Evolutionary conservation across 2,329 filamentous ascomycete genomes (phyloP).

Genomic region (Sclerotinia nivalis): DNA sequence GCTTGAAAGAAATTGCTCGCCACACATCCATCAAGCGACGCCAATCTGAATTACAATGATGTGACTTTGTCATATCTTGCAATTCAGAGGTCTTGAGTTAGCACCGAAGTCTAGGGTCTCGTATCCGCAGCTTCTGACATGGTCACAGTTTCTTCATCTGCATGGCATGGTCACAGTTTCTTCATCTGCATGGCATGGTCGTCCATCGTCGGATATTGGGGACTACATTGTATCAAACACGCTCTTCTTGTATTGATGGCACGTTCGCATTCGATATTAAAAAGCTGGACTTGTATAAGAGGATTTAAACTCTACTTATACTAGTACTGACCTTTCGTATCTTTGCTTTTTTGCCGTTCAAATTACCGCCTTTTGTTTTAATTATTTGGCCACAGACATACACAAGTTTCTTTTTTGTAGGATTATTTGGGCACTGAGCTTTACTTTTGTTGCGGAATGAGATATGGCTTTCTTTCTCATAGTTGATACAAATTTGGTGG

Average conservation of each 20-base stretch:
- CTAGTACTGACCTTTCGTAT: conserved; percentile 11
- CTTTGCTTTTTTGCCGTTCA: conserved; percentile 1
- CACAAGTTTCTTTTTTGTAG: conserved; percentile 19
- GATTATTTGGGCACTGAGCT: conserved; percentile 19
- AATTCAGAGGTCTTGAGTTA: not conserved
- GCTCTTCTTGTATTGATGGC: conserved; percentile 14
- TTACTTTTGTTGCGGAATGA: not conserved
- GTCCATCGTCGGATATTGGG: not conserved
- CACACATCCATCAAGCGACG: conserved; percentile 12
- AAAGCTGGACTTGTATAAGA: conserved; percentile 11
- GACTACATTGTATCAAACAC: conserved; percentile 6
- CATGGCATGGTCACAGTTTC: not conserved
- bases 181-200: not conserved
- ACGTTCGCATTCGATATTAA: conserved; percentile 5
- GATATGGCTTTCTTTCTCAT: not conserved
- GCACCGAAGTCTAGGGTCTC: not conserved
- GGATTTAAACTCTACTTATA: conserved; percentile 7
- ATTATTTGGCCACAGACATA: conserved; percentile 3
- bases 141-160: not conserved
- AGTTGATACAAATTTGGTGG: not conserved
- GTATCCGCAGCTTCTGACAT: not conserved
- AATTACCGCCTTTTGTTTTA: conserved; percentile 2
- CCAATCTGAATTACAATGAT: conserved; percentile 1
- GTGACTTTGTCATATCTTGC: not conserved
- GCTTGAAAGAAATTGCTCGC: conserved; percentile 14